Base-by-base conservation (phyloP, 1,284 basidiomycete genomes). In the Pseudozyma tsukubaensis region DNA sequence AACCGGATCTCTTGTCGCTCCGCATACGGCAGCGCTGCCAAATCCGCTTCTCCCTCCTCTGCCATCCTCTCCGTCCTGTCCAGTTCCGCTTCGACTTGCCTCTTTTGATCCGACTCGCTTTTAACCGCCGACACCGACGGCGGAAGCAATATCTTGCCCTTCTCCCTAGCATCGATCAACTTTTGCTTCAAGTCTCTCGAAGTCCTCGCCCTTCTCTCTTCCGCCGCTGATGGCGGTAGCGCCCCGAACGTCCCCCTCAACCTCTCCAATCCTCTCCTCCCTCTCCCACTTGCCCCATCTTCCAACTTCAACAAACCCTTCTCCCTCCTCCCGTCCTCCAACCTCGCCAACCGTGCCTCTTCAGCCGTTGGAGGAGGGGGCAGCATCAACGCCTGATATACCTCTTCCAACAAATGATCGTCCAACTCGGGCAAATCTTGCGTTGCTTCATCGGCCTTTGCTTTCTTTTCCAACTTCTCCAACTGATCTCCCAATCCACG, bases 371-470 rank as follows among this genome's bases (percentile, higher is more conserved):
- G 58, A 9, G 68, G 62, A 13, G 68, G 69, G 1, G 79, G 67
- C 12, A 72, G 50, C 39, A 77, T 65, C 37, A 83, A 50, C 7
- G 79, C 81, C 29, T 66, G 72, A 51, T 83, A 81, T 24, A 83
- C 55, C 51, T 79, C 72, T 24, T 81, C 81, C 21, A 83, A 64
- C 32, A 59, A 62, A 35, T 70, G 63, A 14, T 83, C 81, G 49
- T 83, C 81, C 1, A 83, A 54, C 43, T 72, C 69, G 4, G 81
- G 81, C 21, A 83, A 49, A n/a, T 81, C 34, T 42, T 63, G 42
- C 11, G 78, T 76, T 4, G 67, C 63, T 35, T 71, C 57, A n/a
- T 70, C 66, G 13, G 76, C 62, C 48, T 68, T 68, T n/a, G 63
- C 65, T 29, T 69, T 65, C 57, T 79, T 76, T 34, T 80, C 72